These are phyloP conservation scores for Aureobasidium zeae DNA, from an alignment of 2,329 filamentous ascomycete species.

Conservation along the genomic window DNA sequence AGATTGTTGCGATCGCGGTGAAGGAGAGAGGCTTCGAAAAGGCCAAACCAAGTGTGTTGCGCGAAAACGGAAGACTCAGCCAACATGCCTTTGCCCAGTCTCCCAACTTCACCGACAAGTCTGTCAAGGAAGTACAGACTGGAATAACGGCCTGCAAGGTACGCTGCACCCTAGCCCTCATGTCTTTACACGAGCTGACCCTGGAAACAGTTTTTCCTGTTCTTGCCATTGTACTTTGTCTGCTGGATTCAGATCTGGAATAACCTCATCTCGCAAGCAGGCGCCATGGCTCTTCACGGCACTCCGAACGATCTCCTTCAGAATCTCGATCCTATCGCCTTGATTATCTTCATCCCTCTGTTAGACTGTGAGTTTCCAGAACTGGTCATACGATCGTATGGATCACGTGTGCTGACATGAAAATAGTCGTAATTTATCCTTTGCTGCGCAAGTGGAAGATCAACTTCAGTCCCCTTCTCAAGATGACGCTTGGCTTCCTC, in stretches of 20 bases:
- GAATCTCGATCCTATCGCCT: conserved; percentile 37
- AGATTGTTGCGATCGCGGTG: background rate
- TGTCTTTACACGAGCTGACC: background rate
- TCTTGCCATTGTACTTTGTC: background rate
- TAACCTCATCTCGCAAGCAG: conserved; percentile 19
- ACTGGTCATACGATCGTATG: too few species aligned
- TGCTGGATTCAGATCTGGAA: conserved; percentile 4
- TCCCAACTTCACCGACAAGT: conserved; percentile 53
- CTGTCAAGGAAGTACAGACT: conserved; percentile 58
- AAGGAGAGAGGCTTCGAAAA: background rate
- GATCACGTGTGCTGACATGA: background rate
- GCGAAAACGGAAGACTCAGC: background rate
- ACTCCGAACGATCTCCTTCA: conserved; percentile 40
- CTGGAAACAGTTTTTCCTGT: background rate
- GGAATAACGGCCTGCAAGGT: conserved; percentile 2
- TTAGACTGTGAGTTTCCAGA: conserved; percentile 21
- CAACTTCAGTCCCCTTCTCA: conserved; percentile 40
- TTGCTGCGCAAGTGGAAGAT: conserved; percentile 32
- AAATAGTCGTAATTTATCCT: conserved; percentile 34
- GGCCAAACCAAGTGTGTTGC: background rate
- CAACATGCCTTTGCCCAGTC: conserved; percentile 1
- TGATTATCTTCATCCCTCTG: conserved; percentile 37
- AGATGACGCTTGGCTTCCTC: conserved; percentile 39
- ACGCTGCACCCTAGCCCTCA: too few species aligned
- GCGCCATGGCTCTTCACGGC: conserved; percentile 24